Percentiles rank a stretch among this genome's conserved stretches.
These are phyloP conservation scores for Paecilomyces variotii DNA, from an alignment of 2,329 filamentous ascomycete species.

Conservation along the genomic window DNA sequence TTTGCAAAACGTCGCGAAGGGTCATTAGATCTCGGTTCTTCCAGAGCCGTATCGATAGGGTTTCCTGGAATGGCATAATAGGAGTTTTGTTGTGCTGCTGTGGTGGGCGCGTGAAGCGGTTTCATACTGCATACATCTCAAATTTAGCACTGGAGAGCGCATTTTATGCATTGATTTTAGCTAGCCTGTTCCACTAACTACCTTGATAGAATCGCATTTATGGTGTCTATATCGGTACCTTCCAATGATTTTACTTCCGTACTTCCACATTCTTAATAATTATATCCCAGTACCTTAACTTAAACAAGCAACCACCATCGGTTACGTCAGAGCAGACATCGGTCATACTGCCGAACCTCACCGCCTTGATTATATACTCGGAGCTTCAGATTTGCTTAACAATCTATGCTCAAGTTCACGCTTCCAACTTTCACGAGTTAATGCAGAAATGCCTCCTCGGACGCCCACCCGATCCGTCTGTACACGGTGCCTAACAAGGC, in stretches of 20 bases:
- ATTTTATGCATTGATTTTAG: background rate
- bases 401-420: slow-evolving; percentile 3
- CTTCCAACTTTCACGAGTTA: background rate
- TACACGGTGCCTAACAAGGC: slow-evolving; percentile 17
- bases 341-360: slow-evolving; percentile 16
- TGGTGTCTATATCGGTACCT: background rate
- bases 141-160: background rate
- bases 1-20: slow-evolving; percentile 51
- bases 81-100: background rate
- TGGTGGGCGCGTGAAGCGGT: background rate
- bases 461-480: slow-evolving; percentile 18
- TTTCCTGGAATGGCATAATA: background rate
- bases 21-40: slow-evolving; percentile 11
- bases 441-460: slow-evolving; percentile 24
- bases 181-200: background rate
- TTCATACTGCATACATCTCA: background rate
- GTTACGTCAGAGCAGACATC: background rate
- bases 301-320: background rate
- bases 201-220: background rate
- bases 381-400: slow-evolving; percentile 16
- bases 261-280: too few relatives aligned
- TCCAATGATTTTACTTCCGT: too few relatives aligned
- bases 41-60: slow-evolving; percentile 10
- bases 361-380: slow-evolving; percentile 12
- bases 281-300: too few relatives aligned